Conservation (phyloP, 495 filamentous ascomycete species). For the Rhizodiscina lignyota region DNA sequence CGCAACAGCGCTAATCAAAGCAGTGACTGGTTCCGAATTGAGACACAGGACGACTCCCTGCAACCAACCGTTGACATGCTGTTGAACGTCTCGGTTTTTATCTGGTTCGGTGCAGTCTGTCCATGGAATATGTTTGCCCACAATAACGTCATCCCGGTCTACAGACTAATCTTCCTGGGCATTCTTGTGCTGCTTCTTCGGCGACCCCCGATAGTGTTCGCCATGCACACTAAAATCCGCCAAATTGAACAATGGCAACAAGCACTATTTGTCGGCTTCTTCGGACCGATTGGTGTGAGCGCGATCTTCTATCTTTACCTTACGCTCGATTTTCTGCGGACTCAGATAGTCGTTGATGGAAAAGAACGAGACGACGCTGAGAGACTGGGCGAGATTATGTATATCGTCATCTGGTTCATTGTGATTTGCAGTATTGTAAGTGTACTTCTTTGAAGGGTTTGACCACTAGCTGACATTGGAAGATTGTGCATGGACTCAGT, state of each 20-base stretch:
- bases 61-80: slow-evolving; percentile 82
- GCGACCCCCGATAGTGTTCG: slow-evolving; percentile 60
- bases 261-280: slow-evolving; percentile 78
- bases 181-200: slow-evolving; percentile 68
- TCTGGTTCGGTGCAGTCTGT: slow-evolving; percentile 82
- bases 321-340: slow-evolving; percentile 47
- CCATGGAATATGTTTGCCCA: slow-evolving; percentile 58
- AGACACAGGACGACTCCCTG: slow-evolving; percentile 74
- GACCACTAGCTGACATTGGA: slow-evolving; percentile 6
- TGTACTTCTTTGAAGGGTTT: slow-evolving; percentile 6
- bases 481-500: slow-evolving; percentile 77
- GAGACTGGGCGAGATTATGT: slow-evolving; percentile 42
- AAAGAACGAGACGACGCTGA: slow-evolving; percentile 47
- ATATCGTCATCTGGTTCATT: slow-evolving; percentile 73
- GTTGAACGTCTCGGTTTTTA: slow-evolving; percentile 74
- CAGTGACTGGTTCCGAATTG: slow-evolving; percentile 76
- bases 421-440: slow-evolving; percentile 74
- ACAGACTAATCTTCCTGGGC: slow-evolving; percentile 60
- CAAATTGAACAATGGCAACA: slow-evolving; percentile 62
- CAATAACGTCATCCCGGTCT: slow-evolving; percentile 57
- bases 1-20: too few relatives aligned
- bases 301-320: slow-evolving; percentile 84
- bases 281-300: slow-evolving; percentile 69
- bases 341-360: slow-evolving; percentile 32
- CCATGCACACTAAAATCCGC: slow-evolving; percentile 49